These are phyloP conservation scores for Macrophomina pseudophaseolina DNA, from an alignment of 2,329 filamentous ascomycete species.

Conservation along the genomic window DNA sequence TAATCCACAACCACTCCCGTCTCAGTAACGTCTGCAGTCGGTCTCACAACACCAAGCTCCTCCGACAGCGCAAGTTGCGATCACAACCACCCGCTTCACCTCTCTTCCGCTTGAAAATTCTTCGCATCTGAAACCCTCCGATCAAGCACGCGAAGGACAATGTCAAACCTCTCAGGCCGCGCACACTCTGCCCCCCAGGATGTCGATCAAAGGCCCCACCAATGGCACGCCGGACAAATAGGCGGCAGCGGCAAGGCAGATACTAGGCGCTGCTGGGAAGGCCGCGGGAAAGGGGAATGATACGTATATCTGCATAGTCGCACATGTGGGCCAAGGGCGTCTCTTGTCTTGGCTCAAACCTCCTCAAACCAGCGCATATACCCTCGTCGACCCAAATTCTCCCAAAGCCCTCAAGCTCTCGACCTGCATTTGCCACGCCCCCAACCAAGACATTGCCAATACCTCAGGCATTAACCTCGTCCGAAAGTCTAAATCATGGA, in stretches of 20 bases:
- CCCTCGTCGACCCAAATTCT: neutral
- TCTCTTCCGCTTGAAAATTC: neutral
- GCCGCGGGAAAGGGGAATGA: neutral
- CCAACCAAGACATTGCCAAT: slow-evolving; percentile 18
- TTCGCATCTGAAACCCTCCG: slow-evolving; percentile 4
- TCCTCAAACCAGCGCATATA: slow-evolving; percentile 1
- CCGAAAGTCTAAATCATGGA: slow-evolving; percentile 1
- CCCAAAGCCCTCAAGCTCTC: neutral
- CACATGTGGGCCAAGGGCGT: neutral
- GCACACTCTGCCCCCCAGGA: neutral
- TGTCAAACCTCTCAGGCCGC: slow-evolving; percentile 4
- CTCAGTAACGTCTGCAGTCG: slow-evolving; percentile 21
- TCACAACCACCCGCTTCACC: neutral
- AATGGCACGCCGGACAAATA: neutral
- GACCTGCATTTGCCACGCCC: neutral
- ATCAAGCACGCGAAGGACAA: neutral
- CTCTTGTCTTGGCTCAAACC: slow-evolving; percentile 11
- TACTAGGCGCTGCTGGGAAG: neutral
- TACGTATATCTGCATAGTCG: slow-evolving; percentile 19
- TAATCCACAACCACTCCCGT: slow-evolving; percentile 2
- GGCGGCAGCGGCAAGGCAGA: neutral
- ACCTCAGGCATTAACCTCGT: slow-evolving; percentile 6
- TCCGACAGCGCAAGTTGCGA: neutral
- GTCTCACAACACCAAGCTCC: slow-evolving; percentile 15
- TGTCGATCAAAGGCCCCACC: neutral